Evolutionary conservation across 768 basidiomycete species (phyloP), one percentile per base, ranked within the genome.

Genomic region (Kockovaella imperatae): DNA sequence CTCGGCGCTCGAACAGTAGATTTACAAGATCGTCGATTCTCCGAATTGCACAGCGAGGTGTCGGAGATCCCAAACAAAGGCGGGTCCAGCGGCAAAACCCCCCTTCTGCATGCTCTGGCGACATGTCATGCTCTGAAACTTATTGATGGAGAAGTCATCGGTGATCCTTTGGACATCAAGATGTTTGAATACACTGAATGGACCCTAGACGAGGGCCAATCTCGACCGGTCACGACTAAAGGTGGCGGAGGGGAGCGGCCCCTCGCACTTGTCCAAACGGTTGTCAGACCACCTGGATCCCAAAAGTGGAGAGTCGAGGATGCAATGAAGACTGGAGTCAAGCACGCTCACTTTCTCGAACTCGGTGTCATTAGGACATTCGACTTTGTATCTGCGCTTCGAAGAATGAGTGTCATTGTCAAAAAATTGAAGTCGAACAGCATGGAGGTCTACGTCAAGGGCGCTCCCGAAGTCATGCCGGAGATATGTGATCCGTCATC

Each of bases 371-470:
- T 99, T 36, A 78, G 91, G 34, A 87, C 85, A 3, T 99, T 93
- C 61, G 95, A 99, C 64, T 99, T 99, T 65, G 87, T 93, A 2
- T 95, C 93, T 6, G 77, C 85, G 3, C 76, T 97, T 18, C 79
- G 95, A 23, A 76, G 95, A 43, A 99, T 99, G 93, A 95, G 91
- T 54, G 95, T 99, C 23, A 81, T 99, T 44, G 93, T 96, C 60
- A 99, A 96, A 70, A 78, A 88, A 43, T 78, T 99, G 45, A 95
- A 85, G 70, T 91, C 91, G 56, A 80, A 73, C 45, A 88, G 86
- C 68, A 96, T 99, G 89, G 95, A 99, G 67, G 77, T 96, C 10
- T 97, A 97, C 66, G 90, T 91, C 60, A 99, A 99, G 67, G 95
- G 95, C n/a, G 95, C 95, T 1, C 95, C 95, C 0, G 95, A 99